Conservation (phyloP, 371 early-diverging fungal species). For the Actinomortierella wolfii region DNA sequence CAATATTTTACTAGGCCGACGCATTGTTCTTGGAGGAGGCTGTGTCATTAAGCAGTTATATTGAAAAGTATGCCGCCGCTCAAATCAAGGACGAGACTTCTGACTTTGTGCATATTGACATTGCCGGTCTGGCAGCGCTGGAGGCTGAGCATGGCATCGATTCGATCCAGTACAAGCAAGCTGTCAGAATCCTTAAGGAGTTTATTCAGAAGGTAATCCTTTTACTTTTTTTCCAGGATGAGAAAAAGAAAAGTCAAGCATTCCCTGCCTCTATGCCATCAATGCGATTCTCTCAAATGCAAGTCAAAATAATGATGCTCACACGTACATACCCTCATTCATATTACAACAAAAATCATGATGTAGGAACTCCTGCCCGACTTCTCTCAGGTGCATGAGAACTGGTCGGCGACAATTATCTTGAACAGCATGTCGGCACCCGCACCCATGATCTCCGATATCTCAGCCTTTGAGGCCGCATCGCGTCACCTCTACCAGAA, state of each 20-base stretch:
- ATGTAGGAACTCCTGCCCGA: conserved; percentile 19
- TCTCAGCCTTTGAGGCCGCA: too few species aligned
- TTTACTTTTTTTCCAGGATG: not conserved
- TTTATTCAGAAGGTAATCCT: conserved; percentile 24
- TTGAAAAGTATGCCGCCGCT: conserved; percentile 17
- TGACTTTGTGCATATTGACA: conserved; percentile 33
- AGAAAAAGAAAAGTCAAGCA: not conserved
- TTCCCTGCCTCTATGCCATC: not conserved
- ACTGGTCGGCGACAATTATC: conserved; percentile 31
- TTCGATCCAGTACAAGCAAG: conserved; percentile 41
- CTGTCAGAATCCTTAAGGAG: conserved; percentile 32
- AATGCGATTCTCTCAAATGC: too few species aligned
- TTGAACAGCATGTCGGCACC: conserved; percentile 11
- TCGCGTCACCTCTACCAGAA: conserved; percentile 6
- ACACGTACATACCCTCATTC: too few species aligned
- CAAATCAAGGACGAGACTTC: conserved; percentile 6
- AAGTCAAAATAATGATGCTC: too few species aligned
- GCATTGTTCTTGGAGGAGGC: conserved; percentile 44
- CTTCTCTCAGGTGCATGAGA: conserved; percentile 43
- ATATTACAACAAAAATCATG: too few species aligned
- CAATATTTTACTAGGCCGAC: conserved; percentile 23
- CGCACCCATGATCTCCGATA: not conserved
- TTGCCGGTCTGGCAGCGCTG: conserved; percentile 35
- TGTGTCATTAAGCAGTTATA: conserved; percentile 28
- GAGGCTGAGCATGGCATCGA: conserved; percentile 33